Evolutionary conservation across 106 monocot species (phyloP), one percentile per base, ranked within the genome.

Genomic region (Alisma plantagoaquatica): DNA sequence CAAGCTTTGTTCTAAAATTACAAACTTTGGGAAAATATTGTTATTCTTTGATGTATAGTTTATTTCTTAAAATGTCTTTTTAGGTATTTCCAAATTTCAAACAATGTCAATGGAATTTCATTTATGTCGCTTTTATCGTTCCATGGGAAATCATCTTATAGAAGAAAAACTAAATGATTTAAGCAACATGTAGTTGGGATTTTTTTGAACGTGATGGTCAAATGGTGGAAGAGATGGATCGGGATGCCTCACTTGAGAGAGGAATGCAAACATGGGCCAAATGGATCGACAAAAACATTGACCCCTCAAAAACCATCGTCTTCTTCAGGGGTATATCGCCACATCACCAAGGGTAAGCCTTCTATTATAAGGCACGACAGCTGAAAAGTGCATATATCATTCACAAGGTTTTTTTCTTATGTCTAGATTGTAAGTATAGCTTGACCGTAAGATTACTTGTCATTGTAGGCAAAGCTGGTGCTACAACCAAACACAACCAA

Each of bases 391-490:
- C n/a, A n/a, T n/a, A n/a, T n/a, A n/a, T n/a, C n/a, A n/a, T n/a
- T n/a, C n/a, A n/a, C n/a, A n/a, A n/a, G n/a, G n/a, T n/a, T n/a
- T n/a, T n/a, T n/a, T 38, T 38, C 35, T 5, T 14, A 38, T 38
- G 9, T 14, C 5, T 38, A 7, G 5, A 6, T 7, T 38, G 35
- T 38, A 6, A 14, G 35, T 5, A 7, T 38, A 6, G 5, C 45
- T n/a, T n/a, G n/a, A 10, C 19, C 19, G 3, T 6, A 6, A 46
- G 19, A 46, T 3, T n/a, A 4, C 4, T 3, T 18, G n/a, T 10
- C n/a, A 3, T 4, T 22, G 51, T 3, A 81, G 87, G 81, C 77
- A 62, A 38, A 78, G 80, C 8, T 81, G 81, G 41, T 87, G 87
- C 33, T 81, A 81, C 8, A 53, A 68, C 63, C 81, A 87, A 69